Evolutionary conservation across 768 basidiomycete genomes (phyloP).

Genomic region (Epithele typhae): DNA sequence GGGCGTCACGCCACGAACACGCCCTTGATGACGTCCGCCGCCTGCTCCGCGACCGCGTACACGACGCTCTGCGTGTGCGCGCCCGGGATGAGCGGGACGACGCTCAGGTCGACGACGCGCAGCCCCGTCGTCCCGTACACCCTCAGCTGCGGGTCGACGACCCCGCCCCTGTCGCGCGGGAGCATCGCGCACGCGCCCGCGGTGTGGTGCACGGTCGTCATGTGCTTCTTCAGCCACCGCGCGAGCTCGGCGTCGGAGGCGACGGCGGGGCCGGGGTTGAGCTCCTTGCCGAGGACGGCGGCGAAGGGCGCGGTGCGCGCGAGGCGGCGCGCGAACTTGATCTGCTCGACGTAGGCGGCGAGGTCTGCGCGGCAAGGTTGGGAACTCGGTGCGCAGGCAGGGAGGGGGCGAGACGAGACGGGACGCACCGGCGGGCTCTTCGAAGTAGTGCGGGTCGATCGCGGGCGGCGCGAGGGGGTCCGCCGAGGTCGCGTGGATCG

Average conservation of each 20-base stretch:
- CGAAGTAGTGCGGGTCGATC: slow-evolving; percentile 27
- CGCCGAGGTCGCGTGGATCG: slow-evolving; percentile 19
- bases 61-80: slow-evolving; percentile 31
- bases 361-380: slow-evolving; percentile 10
- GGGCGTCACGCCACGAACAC: neutral
- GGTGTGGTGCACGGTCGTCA: slow-evolving; percentile 17
- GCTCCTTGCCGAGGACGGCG: slow-evolving; percentile 16
- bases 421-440: slow-evolving; percentile 20
- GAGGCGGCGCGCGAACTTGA: slow-evolving; percentile 23
- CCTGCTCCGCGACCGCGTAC: slow-evolving; percentile 25
- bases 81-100: slow-evolving; percentile 37
- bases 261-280: slow-evolving; percentile 24
- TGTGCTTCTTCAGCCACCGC: slow-evolving; percentile 2
- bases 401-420: neutral
- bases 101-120: slow-evolving; percentile 39
- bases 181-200: slow-evolving; percentile 37
- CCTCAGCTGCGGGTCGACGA: slow-evolving; percentile 30
- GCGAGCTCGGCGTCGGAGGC: slow-evolving; percentile 21
- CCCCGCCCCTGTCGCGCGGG: slow-evolving; percentile 30
- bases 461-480: slow-evolving; percentile 20
- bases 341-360: slow-evolving; percentile 17
- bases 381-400: neutral
- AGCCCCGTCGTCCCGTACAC: slow-evolving; percentile 38
- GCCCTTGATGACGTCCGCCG: slow-evolving; percentile 26
- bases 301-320: slow-evolving; percentile 17